Evolutionary conservation across 768 basidiomycete species (phyloP), one percentile per base, ranked within the genome.

Genomic region (Boletellus sp.): DNA sequence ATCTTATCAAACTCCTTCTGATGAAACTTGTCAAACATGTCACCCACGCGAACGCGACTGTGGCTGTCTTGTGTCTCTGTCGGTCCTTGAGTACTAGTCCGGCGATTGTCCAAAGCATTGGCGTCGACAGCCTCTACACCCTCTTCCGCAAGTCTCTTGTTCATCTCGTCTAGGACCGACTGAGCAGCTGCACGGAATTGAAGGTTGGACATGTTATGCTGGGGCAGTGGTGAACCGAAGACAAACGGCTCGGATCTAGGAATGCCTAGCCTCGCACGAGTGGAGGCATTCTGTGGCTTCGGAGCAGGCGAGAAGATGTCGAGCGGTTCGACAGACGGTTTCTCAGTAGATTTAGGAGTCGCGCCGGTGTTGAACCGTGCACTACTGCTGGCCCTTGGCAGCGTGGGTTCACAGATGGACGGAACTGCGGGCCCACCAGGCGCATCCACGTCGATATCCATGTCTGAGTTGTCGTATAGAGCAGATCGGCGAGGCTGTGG

Each of bases 111-210:
- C 42, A 85, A 72, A 24, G 84, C 66, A 35, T 74, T 68, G 19
- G 70, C 57, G 17, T 69, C 72, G 28, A 85, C 70, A 20, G 70
- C 70, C 28, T 78, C 71, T 7, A 81, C 75, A 2, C 84, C 84
- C 6, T 78, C 78, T 8, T 73, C 75, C 3, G 73, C 75, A 10
- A 91, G 74, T 3, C 87, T 80, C 44, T 75, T 73, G 63, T 91
- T 90, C 85, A 93, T 89, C 67, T 93, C 90, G 43, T 84, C 85
- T 26, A 92, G 71, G 24, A 93, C 82, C 19, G 78, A 77, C n/a
- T 80, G 74, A 0, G 87, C 84, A 0, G 84, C 83, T 2, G 72
- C 65, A 45, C 74, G 76, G 69, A 92, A 91, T 44, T 84, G 78
- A n/a, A 70, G 67, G 55, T 87, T 83, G 28, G 84, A 81, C 38